These are phyloP conservation scores for Pseudotulostoma volvatum DNA, from an alignment of 495 filamentous ascomycete genomes.

Conservation along the genomic window DNA sequence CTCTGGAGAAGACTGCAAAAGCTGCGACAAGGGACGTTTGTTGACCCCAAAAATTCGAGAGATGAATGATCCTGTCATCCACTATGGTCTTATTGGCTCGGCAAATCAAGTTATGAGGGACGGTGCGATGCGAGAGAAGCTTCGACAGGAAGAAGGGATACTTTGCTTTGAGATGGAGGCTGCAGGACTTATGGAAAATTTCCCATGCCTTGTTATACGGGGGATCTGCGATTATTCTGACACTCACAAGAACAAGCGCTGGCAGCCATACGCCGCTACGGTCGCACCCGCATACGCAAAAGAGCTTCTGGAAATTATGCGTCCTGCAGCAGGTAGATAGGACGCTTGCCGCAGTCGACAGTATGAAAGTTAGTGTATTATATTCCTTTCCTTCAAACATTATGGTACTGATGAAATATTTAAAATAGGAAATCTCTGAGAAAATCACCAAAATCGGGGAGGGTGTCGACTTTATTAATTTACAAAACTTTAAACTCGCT, in stretches of 20 bases:
- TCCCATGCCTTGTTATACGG: slow-evolving; percentile 11
- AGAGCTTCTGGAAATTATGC: slow-evolving; percentile 9
- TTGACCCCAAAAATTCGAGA: slow-evolving; percentile 20
- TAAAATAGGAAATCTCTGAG: neutral
- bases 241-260: slow-evolving; percentile 14
- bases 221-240: slow-evolving; percentile 20
- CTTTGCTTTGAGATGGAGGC: slow-evolving; percentile 21
- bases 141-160: slow-evolving; percentile 8
- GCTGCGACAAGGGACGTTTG: neutral
- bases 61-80: slow-evolving; percentile 9
- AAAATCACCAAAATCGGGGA: neutral
- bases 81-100: slow-evolving; percentile 18
- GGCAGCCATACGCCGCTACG: slow-evolving; percentile 17
- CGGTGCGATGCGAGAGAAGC: slow-evolving; percentile 9
- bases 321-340: neutral
- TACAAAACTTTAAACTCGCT: neutral
- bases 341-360: neutral
- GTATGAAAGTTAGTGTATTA: neutral
- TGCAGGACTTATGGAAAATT: slow-evolving; percentile 14
- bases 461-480: neutral
- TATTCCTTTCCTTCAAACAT: neutral
- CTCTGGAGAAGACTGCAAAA: slow-evolving; percentile 1
- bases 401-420: neutral
- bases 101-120: slow-evolving; percentile 12
- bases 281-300: slow-evolving; percentile 18